These are phyloP conservation scores for Candida hungchunana DNA, from an alignment of 805 yeast genomes.

Conservation along the genomic window DNA sequence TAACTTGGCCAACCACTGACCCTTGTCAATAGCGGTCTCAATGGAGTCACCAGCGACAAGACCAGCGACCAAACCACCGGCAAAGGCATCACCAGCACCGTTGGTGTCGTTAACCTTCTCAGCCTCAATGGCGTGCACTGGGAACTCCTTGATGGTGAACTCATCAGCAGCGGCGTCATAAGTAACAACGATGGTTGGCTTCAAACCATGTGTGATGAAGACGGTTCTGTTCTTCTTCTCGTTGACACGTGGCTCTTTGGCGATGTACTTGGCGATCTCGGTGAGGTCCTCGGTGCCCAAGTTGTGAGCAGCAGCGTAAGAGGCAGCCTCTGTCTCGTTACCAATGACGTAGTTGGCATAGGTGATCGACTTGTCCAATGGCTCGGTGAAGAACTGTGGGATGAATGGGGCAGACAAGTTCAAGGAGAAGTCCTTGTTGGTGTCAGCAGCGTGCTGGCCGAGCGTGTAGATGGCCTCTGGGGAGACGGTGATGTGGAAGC, in stretches of 20 bases:
- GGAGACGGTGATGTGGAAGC: constrained; percentile 98
- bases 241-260: constrained; percentile 74
- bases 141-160: constrained; percentile 45
- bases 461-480: constrained; percentile 88
- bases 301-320: constrained; percentile 85
- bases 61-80: constrained; percentile 92
- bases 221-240: constrained; percentile 71
- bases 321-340: constrained; percentile 95
- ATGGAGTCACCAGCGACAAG: constrained; percentile 69
- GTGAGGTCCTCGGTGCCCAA: constrained; percentile 53
- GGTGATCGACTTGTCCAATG: constrained; percentile 72
- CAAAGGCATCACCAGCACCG: constrained; percentile 99
- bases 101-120: constrained; percentile 82
- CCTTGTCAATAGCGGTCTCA: constrained; percentile 64
- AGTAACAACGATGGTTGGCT: constrained; percentile 77
- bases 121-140: constrained; percentile 68
- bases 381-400: constrained; percentile 91
- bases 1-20: constrained; percentile 94
- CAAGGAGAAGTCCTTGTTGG: constrained; percentile 70
- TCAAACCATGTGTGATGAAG: constrained; percentile 92
- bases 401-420: constrained; percentile 97
- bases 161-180: constrained; percentile 46
- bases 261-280: constrained; percentile 79
- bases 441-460: constrained; percentile 88
- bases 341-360: constrained; percentile 91